A percentile compares a stretch with the other conserved stretches of the same genome.
Conservation (phyloP, 768 basidiomycete genomes). For the Gyrodon lividus region DNA sequence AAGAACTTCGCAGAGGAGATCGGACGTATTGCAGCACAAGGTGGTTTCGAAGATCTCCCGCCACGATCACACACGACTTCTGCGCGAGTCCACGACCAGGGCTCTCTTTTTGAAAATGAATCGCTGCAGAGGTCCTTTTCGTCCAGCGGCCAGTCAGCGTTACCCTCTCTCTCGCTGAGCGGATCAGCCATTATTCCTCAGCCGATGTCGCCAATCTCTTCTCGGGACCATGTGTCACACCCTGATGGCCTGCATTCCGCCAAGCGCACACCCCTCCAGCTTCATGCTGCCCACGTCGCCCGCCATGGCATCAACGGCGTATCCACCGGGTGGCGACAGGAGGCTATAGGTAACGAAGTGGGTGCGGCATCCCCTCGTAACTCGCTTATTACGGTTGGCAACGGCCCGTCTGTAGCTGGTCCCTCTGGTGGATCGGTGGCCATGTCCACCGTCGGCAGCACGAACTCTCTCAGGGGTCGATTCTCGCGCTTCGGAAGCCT, state of each 20-base stretch:
- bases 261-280: constrained; percentile 75
- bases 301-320: constrained; percentile 83
- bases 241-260: constrained; percentile 21
- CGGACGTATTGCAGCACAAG: constrained; percentile 59
- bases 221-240: constrained; percentile 10
- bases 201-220: constrained; percentile 41
- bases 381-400: constrained; percentile 73
- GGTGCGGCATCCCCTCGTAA: constrained; percentile 61
- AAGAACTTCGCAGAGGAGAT: constrained; percentile 87
- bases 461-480: constrained; percentile 67
- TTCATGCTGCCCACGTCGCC: constrained; percentile 77
- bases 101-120: constrained; percentile 46
- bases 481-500: constrained; percentile 78
- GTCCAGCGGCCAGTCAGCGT: constrained; percentile 38
- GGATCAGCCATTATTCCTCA: constrained; percentile 44
- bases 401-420: constrained; percentile 35
- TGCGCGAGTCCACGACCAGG: constrained; percentile 42
- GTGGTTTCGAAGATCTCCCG: constrained; percentile 50
- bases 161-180: constrained; percentile 53
- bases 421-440: constrained; percentile 57
- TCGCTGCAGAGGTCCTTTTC: constrained; percentile 50
- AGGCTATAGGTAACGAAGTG: constrained; percentile 41
- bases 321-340: constrained; percentile 67
- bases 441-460: constrained; percentile 62
- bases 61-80: constrained; percentile 36